phyloP scores from a whole-genome alignment of 106 monocot species.

The Cymbidium sinense region DNA sequence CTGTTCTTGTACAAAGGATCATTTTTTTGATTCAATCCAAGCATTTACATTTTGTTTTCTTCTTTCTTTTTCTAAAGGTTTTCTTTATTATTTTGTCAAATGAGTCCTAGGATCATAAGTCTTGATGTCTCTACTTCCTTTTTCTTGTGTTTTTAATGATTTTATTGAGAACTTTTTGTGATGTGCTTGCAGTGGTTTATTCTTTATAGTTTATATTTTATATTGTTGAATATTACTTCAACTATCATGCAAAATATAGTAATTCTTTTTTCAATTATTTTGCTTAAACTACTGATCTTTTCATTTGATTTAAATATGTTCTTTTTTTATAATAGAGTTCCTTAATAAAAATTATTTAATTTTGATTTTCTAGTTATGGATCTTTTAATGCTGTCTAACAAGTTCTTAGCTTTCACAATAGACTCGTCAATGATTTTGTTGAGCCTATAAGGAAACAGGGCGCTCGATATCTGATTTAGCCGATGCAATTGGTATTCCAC shows the following conservation, averaged over 20 bases:
- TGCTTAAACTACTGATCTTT: neutral
- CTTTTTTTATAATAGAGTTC: too few species aligned
- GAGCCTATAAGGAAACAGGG: constrained; percentile 66
- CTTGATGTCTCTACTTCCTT: neutral
- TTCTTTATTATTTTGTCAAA: too few species aligned
- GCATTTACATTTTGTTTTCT: too few species aligned
- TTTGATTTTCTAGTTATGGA: neutral
- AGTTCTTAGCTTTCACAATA: constrained; percentile 7
- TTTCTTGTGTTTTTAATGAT: neutral
- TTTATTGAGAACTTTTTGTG: neutral
- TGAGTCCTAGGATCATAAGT: too few species aligned
- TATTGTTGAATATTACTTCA: neutral
- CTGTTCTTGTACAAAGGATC: too few species aligned
- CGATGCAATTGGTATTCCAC: constrained; percentile 75
- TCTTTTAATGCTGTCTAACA: neutral
- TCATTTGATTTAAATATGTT: neutral
- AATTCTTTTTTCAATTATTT: neutral
- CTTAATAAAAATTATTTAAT: neutral
- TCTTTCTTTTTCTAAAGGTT: too few species aligned
- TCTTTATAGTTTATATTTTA: neutral
- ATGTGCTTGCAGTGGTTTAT: neutral
- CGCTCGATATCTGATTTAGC: constrained; percentile 76
- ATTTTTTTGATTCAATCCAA: too few species aligned
- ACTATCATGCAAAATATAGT: neutral
- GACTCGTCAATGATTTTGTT: constrained; percentile 86